Evolutionary conservation across 1,284 basidiomycete genomes (phyloP), one percentile per base, ranked within the genome.

Genomic region (Ganoderma multipileum): DNA sequence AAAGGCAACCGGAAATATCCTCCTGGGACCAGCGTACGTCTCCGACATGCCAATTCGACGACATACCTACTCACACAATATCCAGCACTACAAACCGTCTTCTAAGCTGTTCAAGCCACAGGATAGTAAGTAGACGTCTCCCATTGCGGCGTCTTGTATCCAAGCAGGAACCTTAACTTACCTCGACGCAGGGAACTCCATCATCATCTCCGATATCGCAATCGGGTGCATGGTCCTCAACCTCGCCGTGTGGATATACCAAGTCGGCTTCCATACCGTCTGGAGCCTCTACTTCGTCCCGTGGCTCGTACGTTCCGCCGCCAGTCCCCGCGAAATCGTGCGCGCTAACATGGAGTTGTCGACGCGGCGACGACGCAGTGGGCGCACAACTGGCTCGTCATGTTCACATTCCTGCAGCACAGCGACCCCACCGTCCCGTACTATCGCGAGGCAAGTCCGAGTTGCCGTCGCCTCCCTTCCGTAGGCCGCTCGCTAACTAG

Each of bases 141-240:
- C 18, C 11, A 44, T 18, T 20, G 16, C 20, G n/a, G n/a, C 42
- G 18, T 44, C n/a, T 20, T 16, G 38, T n/a, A 39, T 30, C 18
- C 52, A 2, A 8, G 26, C 7, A 47, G 7, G 42, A 41, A 20
- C 11, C 47, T 58, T 42, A 59, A n/a, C 2, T 20, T 42, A 59
- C 28, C 2, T 20, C n/a, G 1, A 39, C 3, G 5, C 33, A 80
- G 78, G 76, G 12, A 65, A 68, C n/a, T 71, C 67, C 0, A 84
- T 91, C 72, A 76, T 91, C 76, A 71, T 81, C 44, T 90, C 89
- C 14, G 87, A 92, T 79, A 75, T 89, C 66, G 87, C 86, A 70
- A 81, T 91, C 71, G 76, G 79, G n/a, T 71, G 82, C 67, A 84
- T 84, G 73, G 68, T 88, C 61, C 73, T 76, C 39, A 79, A 82